Conservation (phyloP, 352 stramenopile genomes). For the Globisporangium nodosum region DNA sequence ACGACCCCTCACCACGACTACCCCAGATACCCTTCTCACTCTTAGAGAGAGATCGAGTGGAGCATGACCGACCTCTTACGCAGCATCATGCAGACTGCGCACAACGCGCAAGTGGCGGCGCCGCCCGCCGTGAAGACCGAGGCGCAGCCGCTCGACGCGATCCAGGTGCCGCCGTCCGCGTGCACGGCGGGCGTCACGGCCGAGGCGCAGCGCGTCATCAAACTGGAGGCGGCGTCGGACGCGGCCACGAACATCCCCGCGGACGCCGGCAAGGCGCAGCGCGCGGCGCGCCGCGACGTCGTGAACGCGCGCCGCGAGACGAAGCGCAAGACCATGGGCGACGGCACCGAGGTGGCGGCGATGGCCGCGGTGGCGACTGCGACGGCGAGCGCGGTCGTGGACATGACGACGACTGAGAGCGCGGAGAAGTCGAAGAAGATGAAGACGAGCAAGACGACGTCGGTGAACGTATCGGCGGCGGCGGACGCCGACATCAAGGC, state of each 20-base stretch:
- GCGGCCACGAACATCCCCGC: not conserved
- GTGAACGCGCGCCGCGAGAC: slow-evolving; percentile 65
- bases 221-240: slow-evolving; percentile 30
- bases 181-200: slow-evolving; percentile 9
- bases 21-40: slow-evolving; percentile 6
- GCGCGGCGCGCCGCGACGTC: slow-evolving; percentile 46
- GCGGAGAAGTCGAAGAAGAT: slow-evolving; percentile 62
- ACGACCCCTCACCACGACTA: not conserved
- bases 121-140: slow-evolving; percentile 25
- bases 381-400: not conserved
- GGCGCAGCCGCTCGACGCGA: slow-evolving; percentile 49
- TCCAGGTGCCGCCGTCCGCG: slow-evolving; percentile 37
- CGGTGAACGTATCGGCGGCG: slow-evolving; percentile 17
- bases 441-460: slow-evolving; percentile 61
- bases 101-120: slow-evolving; percentile 21
- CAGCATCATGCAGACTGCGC: slow-evolving; percentile 53
- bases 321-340: slow-evolving; percentile 63
- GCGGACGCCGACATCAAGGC: slow-evolving; percentile 7
- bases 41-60: not conserved
- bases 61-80: slow-evolving; percentile 75
- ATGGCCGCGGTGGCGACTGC: not conserved
- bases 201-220: slow-evolving; percentile 27
- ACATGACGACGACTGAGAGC: slow-evolving; percentile 6
- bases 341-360: not conserved
- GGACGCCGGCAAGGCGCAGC: slow-evolving; percentile 54